These are phyloP conservation scores for Tritrichomonas musculus DNA, from an alignment of 208 protist genomes.

Conservation along the genomic window DNA sequence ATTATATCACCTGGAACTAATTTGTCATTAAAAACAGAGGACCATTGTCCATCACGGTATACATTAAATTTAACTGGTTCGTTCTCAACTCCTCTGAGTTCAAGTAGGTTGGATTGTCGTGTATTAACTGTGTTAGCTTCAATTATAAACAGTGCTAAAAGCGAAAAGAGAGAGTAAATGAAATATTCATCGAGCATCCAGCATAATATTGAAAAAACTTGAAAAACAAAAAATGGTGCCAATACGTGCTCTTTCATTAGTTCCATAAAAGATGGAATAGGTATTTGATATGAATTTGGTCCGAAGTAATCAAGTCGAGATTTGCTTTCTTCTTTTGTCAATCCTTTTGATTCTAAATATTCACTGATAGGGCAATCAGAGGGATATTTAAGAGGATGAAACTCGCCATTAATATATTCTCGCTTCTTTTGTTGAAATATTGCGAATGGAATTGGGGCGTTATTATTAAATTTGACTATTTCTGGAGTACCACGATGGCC, in stretches of 20 bases:
- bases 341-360: neutral
- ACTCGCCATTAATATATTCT: neutral
- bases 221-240: neutral
- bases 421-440: neutral
- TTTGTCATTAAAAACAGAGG: neutral
- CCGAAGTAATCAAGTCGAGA: neutral
- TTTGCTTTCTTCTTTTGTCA: neutral
- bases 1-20: slow-evolving; percentile 4
- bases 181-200: slow-evolving; percentile 23
- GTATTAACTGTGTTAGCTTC: slow-evolving; percentile 6
- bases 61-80: neutral
- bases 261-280: neutral
- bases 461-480: neutral
- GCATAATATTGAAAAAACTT: neutral
- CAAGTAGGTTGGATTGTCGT: neutral
- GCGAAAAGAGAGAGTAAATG: neutral
- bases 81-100: neutral
- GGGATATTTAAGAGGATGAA: neutral
- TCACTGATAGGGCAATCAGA: neutral
- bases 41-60: neutral
- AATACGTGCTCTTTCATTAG: neutral
- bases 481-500: neutral
- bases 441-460: neutral
- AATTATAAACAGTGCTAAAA: neutral
- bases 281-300: neutral